Percentiles rank a stretch among this genome's conserved stretches.
phyloP scores from a whole-genome alignment of 345 rosid genomes.

The Eucalyptus tenuipes region DNA sequence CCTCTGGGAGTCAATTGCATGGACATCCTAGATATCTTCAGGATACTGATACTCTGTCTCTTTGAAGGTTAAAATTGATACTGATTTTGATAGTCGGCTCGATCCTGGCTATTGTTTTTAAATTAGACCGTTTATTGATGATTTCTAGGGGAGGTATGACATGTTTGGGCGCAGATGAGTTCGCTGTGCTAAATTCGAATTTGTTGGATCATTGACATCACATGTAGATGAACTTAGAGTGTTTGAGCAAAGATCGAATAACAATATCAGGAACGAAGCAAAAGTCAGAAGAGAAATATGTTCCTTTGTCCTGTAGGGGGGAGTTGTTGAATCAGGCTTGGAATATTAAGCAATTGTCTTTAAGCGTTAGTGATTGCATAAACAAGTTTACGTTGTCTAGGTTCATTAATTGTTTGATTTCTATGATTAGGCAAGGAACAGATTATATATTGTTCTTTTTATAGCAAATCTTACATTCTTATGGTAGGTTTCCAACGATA shows the following conservation, averaged over 20 bases:
- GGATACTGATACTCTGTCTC: background rate
- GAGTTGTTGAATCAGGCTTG: background rate
- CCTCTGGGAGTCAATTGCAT: background rate
- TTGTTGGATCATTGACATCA: background rate
- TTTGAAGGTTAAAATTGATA: background rate
- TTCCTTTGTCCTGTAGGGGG: background rate
- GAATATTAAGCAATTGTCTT: background rate
- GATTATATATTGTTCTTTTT: background rate
- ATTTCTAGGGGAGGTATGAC: background rate
- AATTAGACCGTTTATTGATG: background rate
- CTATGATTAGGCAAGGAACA: background rate
- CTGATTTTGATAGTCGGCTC: background rate
- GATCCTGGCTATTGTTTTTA: background rate
- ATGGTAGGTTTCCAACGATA: background rate
- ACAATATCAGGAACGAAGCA: background rate
- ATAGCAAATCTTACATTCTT: background rate
- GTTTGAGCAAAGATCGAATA: too few relatives aligned
- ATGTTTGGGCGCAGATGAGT: background rate
- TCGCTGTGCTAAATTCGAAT: accelerated
- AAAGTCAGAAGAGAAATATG: background rate
- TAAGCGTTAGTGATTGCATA: background rate
- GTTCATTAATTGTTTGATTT: background rate
- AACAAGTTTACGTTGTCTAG: background rate
- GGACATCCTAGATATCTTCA: background rate
- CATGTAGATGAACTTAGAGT: background rate